phyloP scores from a whole-genome alignment of 495 filamentous ascomycete genomes.

The Penicillium cataractarum region DNA sequence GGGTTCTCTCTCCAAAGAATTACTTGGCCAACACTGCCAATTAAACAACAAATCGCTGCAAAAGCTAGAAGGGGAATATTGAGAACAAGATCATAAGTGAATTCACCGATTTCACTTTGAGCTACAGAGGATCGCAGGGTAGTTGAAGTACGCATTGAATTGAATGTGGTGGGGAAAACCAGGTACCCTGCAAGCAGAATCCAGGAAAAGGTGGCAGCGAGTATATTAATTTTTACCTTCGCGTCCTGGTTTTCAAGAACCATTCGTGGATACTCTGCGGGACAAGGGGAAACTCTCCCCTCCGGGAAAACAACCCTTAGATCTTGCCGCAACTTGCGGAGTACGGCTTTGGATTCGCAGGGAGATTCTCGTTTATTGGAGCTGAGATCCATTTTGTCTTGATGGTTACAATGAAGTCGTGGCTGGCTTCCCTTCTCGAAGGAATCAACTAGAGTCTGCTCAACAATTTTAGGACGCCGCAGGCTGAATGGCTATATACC shows the following conservation, averaged over 20 bases:
- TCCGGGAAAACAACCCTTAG: not conserved
- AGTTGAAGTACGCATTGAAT: not conserved
- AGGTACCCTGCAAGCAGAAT: slow-evolving; percentile 5
- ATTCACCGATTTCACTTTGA: not conserved
- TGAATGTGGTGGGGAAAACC: not conserved
- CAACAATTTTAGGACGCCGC: not conserved
- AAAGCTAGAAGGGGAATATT: slow-evolving; percentile 3
- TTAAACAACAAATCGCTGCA: not conserved
- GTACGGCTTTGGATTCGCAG: not conserved
- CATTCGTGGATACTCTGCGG: not conserved
- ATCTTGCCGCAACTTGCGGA: not conserved
- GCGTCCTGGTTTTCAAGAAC: slow-evolving; percentile 3
- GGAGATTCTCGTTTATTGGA: not conserved
- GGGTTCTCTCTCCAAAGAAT: not conserved
- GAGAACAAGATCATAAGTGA: not conserved
- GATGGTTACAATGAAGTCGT: slow-evolving; percentile 1
- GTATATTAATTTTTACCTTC: slow-evolving; percentile 1
- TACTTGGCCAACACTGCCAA: not conserved
- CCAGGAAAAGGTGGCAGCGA: not conserved
- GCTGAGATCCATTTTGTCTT: not conserved
- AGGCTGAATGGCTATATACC: too few species aligned
- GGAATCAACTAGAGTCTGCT: not conserved
- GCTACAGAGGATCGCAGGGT: not conserved
- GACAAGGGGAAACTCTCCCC: not conserved
- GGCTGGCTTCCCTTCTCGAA: slow-evolving; percentile 1